Conservation (phyloP, 176 grass and related monocot genomes). For the Avena insularis region DNA sequence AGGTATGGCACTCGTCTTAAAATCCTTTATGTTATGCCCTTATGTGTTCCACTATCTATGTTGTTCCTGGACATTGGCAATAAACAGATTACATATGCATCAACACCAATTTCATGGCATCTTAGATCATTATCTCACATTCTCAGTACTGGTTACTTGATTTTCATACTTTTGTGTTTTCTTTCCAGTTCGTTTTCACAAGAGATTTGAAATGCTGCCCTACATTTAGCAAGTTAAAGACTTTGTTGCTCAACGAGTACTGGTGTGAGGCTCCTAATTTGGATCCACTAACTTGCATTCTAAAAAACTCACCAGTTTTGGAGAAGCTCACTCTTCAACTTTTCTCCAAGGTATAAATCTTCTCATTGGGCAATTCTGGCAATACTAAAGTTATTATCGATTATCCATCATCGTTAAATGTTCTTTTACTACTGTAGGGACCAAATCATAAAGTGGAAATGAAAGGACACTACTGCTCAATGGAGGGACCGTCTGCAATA, state of each 20-base stretch:
- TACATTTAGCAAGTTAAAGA: slow-evolving; percentile 31
- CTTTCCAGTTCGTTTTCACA: slow-evolving; percentile 23
- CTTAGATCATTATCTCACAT: too few species aligned
- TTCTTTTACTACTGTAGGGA: background rate
- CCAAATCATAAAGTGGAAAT: slow-evolving; percentile 1
- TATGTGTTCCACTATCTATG: too few species aligned
- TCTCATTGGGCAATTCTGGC: background rate
- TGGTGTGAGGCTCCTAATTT: background rate
- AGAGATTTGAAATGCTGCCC: slow-evolving; percentile 11
- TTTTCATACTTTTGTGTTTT: background rate
- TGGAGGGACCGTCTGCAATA: background rate
- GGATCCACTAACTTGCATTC: background rate
- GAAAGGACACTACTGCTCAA: background rate
- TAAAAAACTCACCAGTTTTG: slow-evolving; percentile 11
- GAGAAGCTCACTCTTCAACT: slow-evolving; percentile 26
- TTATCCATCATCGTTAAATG: background rate
- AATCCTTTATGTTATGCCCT: background rate
- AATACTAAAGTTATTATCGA: background rate
- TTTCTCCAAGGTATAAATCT: background rate
- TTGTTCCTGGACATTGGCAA: too few species aligned
- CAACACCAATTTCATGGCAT: too few species aligned
- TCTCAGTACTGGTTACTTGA: background rate
- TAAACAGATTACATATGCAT: too few species aligned
- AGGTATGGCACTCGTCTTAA: background rate
- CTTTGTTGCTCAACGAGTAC: slow-evolving; percentile 1